A percentile compares a stretch with the other conserved stretches of the same genome.
Conservation (phyloP, 2,329 filamentous ascomycete genomes). For the Aureobasidium lini region DNA sequence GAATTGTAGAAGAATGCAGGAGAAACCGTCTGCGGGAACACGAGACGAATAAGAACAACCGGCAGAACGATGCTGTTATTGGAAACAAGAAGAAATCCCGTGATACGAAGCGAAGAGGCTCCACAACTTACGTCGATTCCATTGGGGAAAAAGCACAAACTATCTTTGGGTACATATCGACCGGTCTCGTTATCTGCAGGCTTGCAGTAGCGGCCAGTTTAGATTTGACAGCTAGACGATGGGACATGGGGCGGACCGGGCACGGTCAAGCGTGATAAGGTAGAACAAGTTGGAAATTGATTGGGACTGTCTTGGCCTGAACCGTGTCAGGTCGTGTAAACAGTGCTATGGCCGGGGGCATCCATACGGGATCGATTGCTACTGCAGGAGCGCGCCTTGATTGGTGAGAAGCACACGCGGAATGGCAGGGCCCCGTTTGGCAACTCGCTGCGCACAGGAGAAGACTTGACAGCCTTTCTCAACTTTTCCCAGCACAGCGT, state of each 20-base stretch:
- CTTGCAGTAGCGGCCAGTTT: conserved; percentile 13
- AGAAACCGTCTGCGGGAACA: conserved; percentile 9
- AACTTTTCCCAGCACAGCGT: background rate
- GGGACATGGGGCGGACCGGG: conserved; percentile 14
- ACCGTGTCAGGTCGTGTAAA: conserved; percentile 3
- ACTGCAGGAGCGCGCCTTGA: background rate
- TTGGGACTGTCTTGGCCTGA: conserved; percentile 7
- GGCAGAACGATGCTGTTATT: conserved; percentile 11
- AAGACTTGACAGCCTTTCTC: background rate
- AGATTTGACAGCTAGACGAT: conserved; percentile 13
- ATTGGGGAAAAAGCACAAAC: conserved; percentile 15
- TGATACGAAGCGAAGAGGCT: conserved; percentile 15
- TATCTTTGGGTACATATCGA: conserved; percentile 15
- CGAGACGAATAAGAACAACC: conserved; percentile 14
- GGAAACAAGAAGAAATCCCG: conserved; percentile 14
- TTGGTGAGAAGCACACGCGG: background rate
- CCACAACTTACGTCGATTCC: conserved; percentile 14
- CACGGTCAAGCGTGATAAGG: conserved; percentile 11
- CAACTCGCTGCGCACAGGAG: background rate
- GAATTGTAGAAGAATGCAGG: conserved; percentile 8
- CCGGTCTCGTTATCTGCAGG: conserved; percentile 13
- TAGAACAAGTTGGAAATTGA: conserved; percentile 13
- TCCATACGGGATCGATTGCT: background rate
- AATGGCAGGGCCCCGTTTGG: background rate
- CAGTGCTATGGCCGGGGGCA: background rate